phyloP scores from a whole-genome alignment of 2,329 filamentous ascomycete genomes.

The Exophiala calicioides region DNA sequence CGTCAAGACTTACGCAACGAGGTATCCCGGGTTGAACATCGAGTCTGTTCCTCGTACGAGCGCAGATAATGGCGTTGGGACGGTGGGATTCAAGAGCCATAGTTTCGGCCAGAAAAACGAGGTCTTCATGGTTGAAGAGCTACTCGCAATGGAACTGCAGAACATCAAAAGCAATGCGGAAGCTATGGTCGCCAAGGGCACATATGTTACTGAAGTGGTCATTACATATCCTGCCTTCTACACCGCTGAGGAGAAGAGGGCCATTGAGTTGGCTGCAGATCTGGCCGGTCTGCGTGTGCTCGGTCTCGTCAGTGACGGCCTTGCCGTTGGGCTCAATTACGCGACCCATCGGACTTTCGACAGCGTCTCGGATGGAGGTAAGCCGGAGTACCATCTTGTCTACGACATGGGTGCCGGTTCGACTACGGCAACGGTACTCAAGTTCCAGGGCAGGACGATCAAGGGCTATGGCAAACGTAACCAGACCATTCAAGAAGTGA shows the following conservation, averaged over 20 bases:
- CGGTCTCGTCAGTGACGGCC: conserved; percentile 80
- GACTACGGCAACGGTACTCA: conserved; percentile 83
- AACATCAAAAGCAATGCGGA: conserved; percentile 89
- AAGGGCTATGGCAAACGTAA: conserved; percentile 93
- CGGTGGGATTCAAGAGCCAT: conserved; percentile 79
- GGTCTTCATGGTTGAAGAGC: conserved; percentile 78
- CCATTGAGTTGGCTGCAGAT: conserved; percentile 79
- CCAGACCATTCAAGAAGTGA: conserved; percentile 96
- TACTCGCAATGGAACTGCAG: conserved; percentile 94
- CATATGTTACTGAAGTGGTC: conserved; percentile 75
- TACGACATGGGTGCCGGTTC: conserved; percentile 98
- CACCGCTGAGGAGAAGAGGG: conserved; percentile 84
- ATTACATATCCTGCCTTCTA: conserved; percentile 90
- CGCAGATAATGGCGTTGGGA: conserved; percentile 57
- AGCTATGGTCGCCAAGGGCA: conserved; percentile 72
- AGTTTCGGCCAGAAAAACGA: conserved; percentile 64
- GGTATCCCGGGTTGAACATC: conserved; percentile 77
- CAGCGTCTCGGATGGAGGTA: conserved; percentile 75
- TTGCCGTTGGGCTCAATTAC: conserved; percentile 93
- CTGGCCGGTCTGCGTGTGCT: conserved; percentile 86
- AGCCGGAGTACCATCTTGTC: conserved; percentile 87
- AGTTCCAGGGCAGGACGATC: conserved; percentile 82
- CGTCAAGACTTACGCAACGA: conserved; percentile 68
- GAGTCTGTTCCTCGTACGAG: conserved; percentile 53
- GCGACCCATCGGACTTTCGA: conserved; percentile 89